phyloP scores from a whole-genome alignment of 495 filamentous ascomycete species.

The Lineolata rhizophorae region DNA sequence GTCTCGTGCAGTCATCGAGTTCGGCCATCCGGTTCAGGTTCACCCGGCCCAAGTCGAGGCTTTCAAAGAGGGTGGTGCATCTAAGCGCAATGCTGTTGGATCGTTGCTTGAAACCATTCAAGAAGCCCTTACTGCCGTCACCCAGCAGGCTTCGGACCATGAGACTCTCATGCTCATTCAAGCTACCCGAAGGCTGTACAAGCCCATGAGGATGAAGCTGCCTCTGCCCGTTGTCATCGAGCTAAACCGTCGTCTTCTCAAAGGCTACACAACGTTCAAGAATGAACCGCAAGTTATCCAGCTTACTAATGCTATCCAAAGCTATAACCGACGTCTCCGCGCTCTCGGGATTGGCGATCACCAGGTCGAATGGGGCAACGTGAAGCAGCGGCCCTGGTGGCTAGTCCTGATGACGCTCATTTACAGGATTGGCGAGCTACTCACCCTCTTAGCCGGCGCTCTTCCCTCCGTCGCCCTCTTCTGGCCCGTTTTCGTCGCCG shows the following conservation, averaged over 20 bases:
- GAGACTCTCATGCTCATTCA: constrained; percentile 96
- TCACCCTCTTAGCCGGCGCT: constrained; percentile 53
- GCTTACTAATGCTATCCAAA: constrained; percentile 53
- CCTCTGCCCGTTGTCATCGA: constrained; percentile 88
- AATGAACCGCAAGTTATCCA: constrained; percentile 71
- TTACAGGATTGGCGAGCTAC: constrained; percentile 58
- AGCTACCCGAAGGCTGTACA: constrained; percentile 81
- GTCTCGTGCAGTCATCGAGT: constrained; percentile 92
- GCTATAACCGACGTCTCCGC: constrained; percentile 75
- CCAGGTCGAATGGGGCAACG: constrained; percentile 79
- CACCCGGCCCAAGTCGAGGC: constrained; percentile 58
- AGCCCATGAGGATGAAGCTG: constrained; percentile 78
- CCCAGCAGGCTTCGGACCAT: constrained; percentile 82
- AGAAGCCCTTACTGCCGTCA: constrained; percentile 65
- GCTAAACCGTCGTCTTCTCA: constrained; percentile 76
- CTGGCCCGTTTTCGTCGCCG: constrained; percentile 68
- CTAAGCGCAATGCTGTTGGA: constrained; percentile 62
- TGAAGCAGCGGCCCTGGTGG: no score
- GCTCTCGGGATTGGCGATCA: constrained; percentile 78
- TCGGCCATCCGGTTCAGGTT: constrained; percentile 70
- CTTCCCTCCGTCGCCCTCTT: constrained; percentile 76
- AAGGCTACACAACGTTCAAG: constrained; percentile 83
- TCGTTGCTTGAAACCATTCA: constrained; percentile 69
- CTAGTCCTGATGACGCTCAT: constrained; percentile 50
- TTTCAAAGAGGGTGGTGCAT: constrained; percentile 64